Conservation (phyloP, 257 asterid genomes). For the Capsicum rhomboideum region DNA sequence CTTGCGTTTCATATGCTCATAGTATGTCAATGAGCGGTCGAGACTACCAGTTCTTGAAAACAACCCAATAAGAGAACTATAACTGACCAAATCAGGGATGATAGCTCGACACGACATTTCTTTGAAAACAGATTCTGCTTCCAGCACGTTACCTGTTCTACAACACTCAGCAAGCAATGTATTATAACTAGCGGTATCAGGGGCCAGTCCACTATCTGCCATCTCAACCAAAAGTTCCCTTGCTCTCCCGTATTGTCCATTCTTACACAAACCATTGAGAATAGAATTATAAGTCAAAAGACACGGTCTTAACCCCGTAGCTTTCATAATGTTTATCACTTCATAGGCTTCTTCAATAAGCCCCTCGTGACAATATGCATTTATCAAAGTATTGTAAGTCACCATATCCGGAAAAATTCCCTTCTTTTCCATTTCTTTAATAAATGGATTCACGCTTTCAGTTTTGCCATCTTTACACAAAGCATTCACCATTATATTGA, state of each 20-base stretch:
- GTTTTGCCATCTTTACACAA: slow-evolving; percentile 55
- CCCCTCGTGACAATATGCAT: slow-evolving; percentile 46
- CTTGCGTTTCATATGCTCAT: slow-evolving; percentile 33
- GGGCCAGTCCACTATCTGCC: slow-evolving; percentile 33
- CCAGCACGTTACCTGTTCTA: slow-evolving; percentile 30
- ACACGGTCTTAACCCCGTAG: slow-evolving; percentile 48
- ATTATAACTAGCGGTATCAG: slow-evolving; percentile 55
- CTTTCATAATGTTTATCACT: slow-evolving; percentile 38
- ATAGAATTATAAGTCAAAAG: slow-evolving; percentile 54
- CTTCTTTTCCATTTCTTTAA: slow-evolving; percentile 47
- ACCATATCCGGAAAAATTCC: slow-evolving; percentile 57
- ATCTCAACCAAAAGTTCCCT: slow-evolving; percentile 44
- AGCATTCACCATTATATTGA: slow-evolving; percentile 73
- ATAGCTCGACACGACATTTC: slow-evolving; percentile 38
- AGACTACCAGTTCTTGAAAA: slow-evolving; percentile 52
- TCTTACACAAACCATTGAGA: slow-evolving; percentile 53
- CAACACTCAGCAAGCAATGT: slow-evolving; percentile 52
- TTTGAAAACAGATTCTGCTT: slow-evolving; percentile 37
- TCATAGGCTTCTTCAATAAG: slow-evolving; percentile 33
- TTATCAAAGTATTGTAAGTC: slow-evolving; percentile 62
- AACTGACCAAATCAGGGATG: slow-evolving; percentile 53
- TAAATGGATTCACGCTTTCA: slow-evolving; percentile 24
- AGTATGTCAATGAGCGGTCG: slow-evolving; percentile 34
- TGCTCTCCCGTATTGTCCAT: slow-evolving; percentile 42
- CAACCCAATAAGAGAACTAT: slow-evolving; percentile 52